Evolutionary conservation across 1,139 yeast species (phyloP).

Genomic region (Saccharomycopsis hybrid): DNA sequence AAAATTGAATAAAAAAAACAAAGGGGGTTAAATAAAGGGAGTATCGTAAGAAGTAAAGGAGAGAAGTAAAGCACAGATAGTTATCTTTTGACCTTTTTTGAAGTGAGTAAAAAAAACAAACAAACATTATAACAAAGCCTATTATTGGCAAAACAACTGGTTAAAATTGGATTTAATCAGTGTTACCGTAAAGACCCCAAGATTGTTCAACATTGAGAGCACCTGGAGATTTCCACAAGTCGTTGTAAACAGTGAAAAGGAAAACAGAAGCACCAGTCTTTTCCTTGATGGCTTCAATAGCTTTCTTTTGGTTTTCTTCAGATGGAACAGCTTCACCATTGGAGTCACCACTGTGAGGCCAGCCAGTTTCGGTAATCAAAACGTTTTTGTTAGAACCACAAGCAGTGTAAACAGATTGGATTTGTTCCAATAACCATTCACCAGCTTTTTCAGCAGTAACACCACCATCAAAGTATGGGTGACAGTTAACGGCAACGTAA

Average conservation of each 20-base stretch:
- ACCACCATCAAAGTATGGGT: constrained; percentile 72
- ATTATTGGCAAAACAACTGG: no score
- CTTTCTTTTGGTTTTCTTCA: constrained; percentile 42
- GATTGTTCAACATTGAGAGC: constrained; percentile 57
- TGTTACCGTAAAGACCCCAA: constrained; percentile 72
- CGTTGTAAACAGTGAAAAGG: constrained; percentile 43
- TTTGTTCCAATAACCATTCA: constrained; percentile 60
- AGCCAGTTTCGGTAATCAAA: constrained; percentile 60
- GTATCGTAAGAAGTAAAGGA: no score
- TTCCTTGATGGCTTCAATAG: constrained; percentile 43
- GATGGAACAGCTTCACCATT: constrained; percentile 56
- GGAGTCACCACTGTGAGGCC: constrained; percentile 56
- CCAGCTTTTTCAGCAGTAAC: constrained; percentile 64
- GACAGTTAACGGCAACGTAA: constrained; percentile 76
- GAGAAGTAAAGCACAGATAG: no score
- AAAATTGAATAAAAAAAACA: no score
- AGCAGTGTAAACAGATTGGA: constrained; percentile 56
- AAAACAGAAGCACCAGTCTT: constrained; percentile 29
- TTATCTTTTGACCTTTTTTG: no score
- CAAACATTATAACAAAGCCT: no score
- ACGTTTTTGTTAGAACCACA: constrained; percentile 55
- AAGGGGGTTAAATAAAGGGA: no score
- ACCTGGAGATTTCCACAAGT: constrained; percentile 70
- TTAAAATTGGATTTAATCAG: constrained; percentile 12
- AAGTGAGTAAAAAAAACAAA: no score